These are phyloP conservation scores for Ascochyta lentis DNA, from an alignment of 2,329 filamentous ascomycete species.

Conservation along the genomic window DNA sequence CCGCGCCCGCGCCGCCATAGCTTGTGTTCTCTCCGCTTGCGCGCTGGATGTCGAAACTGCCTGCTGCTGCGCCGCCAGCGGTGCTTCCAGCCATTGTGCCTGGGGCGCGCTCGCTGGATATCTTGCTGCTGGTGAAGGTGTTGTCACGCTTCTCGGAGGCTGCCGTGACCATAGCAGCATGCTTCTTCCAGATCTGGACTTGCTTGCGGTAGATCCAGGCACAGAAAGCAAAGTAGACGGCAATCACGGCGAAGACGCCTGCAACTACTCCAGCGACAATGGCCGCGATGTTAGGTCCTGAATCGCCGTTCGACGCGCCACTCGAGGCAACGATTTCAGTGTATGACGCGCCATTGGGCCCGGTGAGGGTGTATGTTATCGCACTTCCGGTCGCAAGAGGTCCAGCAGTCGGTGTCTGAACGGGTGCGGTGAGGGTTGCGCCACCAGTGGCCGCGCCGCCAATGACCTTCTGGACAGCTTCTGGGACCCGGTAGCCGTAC, in stretches of 20 bases:
- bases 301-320: conserved; percentile 21
- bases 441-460: conserved; percentile 71
- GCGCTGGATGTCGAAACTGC: conserved; percentile 28
- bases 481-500: conserved; percentile 73
- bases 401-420: conserved; percentile 68
- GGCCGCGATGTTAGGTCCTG: conserved; percentile 58
- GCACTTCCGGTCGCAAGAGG: conserved; percentile 74
- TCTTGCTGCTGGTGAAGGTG: conserved; percentile 35
- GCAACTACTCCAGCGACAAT: conserved; percentile 68
- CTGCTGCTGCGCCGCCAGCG: conserved; percentile 26
- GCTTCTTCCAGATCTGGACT: conserved; percentile 71
- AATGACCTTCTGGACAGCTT: conserved; percentile 67
- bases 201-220: conserved; percentile 76
- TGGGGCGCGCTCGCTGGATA: conserved; percentile 32
- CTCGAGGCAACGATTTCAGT: conserved; percentile 48
- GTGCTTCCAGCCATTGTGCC: conserved; percentile 24
- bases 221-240: conserved; percentile 73
- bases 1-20: conserved; percentile 27
- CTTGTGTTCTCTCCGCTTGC: conserved; percentile 22
- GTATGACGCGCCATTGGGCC: conserved; percentile 50
- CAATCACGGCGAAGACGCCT: conserved; percentile 67
- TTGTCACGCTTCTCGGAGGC: conserved; percentile 52
- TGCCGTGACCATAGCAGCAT: conserved; percentile 69
- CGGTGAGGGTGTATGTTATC: conserved; percentile 69
- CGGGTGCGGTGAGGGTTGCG: conserved; percentile 72